Conservation (phyloP, 768 basidiomycete genomes). For the Pluteus cervinus region DNA sequence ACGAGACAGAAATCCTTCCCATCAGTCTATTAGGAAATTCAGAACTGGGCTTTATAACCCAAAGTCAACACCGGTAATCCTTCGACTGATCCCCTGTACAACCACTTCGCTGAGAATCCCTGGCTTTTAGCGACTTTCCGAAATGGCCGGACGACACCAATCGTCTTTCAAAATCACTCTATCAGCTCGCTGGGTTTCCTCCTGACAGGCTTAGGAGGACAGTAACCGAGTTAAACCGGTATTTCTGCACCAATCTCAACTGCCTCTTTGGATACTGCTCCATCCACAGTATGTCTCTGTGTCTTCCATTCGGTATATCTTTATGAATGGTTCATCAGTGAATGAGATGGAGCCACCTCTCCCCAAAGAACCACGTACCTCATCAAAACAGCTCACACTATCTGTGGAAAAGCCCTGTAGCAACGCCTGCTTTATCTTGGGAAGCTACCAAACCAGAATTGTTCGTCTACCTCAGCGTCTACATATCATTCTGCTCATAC, state of each 20-base stretch:
- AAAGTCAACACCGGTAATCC: no score
- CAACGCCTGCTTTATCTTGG: conserved; percentile 24
- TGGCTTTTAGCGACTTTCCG: conserved; percentile 25
- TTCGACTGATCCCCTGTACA: no score
- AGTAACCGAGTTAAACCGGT: conserved; percentile 26
- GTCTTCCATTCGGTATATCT: not conserved
- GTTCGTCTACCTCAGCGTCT: conserved; percentile 8
- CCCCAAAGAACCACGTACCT: conserved; percentile 15
- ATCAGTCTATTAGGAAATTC: no score
- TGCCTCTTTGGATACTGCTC: conserved; percentile 46
- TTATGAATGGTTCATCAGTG: conserved; percentile 10
- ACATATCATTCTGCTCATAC: no score
- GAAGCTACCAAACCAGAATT: conserved; percentile 7
- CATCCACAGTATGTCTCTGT: conserved; percentile 35
- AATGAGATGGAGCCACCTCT: conserved; percentile 23
- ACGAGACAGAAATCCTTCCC: conserved; percentile 44
- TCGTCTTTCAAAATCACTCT: conserved; percentile 8
- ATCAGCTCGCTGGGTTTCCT: conserved; percentile 1
- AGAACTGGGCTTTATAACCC: no score
- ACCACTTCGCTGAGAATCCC: no score
- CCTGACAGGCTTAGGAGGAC: conserved; percentile 12
- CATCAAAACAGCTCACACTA: conserved; percentile 13
- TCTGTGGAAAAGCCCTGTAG: conserved; percentile 20
- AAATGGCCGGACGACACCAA: conserved; percentile 18
- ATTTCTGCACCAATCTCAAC: conserved; percentile 48